A percentile compares a stretch with the other conserved stretches of the same genome.
phyloP scores from a whole-genome alignment of 129 eudicot species.

The Flaveria trinervia region DNA sequence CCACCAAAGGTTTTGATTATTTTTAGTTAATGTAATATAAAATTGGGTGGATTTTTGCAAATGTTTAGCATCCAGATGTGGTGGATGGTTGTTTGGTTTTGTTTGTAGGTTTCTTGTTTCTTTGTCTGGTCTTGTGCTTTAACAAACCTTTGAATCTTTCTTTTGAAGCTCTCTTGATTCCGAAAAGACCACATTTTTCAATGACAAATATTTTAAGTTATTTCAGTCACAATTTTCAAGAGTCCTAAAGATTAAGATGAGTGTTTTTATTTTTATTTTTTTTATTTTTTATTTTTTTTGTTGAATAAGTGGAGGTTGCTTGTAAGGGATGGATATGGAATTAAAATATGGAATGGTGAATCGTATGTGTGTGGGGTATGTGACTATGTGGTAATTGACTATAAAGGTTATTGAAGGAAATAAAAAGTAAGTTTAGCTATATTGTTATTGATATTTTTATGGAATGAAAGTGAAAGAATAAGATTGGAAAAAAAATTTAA shows the following conservation, averaged over 20 bases:
- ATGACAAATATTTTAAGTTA: slow-evolving; percentile 9
- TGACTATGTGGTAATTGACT: not conserved
- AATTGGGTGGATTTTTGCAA: slow-evolving; percentile 12
- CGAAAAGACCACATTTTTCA: slow-evolving; percentile 34
- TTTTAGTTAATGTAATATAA: slow-evolving; percentile 18
- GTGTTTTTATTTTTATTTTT: not conserved
- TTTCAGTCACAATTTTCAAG: slow-evolving; percentile 30
- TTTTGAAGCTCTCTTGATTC: slow-evolving; percentile 35
- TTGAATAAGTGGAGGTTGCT: slow-evolving; percentile 1
- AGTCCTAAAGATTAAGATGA: slow-evolving; percentile 4
- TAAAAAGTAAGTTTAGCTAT: too few relatives aligned
- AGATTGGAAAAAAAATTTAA: not conserved
- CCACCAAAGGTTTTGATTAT: slow-evolving; percentile 27
- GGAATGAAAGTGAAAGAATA: slow-evolving; percentile 2
- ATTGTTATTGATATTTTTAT: not conserved
- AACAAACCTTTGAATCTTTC: slow-evolving; percentile 36
- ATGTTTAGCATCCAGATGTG: slow-evolving; percentile 43
- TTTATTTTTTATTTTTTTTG: too few relatives aligned
- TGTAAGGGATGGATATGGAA: not conserved
- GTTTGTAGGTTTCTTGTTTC: slow-evolving; percentile 39
- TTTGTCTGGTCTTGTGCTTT: slow-evolving; percentile 31
- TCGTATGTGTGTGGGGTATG: not conserved
- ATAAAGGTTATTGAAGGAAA: not conserved
- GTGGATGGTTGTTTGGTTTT: slow-evolving; percentile 39
- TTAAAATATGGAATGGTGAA: not conserved